Evolutionary conservation across 2,329 filamentous ascomycete species (phyloP).

Genomic region (Alternaria sp.): DNA sequence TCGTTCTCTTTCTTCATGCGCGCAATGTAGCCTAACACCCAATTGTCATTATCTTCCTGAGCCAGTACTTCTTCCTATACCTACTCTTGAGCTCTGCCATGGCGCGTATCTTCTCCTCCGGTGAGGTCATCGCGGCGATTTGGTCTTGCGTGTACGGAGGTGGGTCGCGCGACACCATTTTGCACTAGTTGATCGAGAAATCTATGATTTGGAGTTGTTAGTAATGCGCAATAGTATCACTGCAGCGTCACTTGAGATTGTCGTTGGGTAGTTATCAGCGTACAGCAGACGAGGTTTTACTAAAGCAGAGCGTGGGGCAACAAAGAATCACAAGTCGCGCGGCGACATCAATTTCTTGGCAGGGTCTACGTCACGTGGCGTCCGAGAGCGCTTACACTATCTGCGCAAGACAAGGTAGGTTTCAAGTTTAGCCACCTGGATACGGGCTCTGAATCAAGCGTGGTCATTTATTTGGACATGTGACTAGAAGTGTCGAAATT

Average conservation of each 20-base stretch:
- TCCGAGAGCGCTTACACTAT: neutral
- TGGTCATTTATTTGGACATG: neutral
- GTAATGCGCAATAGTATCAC: constrained; percentile 6
- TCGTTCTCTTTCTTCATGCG: constrained; percentile 34
- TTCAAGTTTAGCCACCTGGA: no score
- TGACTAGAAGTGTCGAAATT: neutral
- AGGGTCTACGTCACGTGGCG: constrained; percentile 14
- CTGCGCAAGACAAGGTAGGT: neutral
- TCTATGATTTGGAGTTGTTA: neutral
- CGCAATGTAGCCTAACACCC: constrained; percentile 28
- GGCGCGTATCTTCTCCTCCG: constrained; percentile 30
- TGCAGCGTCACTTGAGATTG: neutral
- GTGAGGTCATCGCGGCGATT: constrained; percentile 34
- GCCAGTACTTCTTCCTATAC: constrained; percentile 22
- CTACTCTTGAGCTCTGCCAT: constrained; percentile 39
- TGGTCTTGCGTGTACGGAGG: constrained; percentile 39
- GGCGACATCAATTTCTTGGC: constrained; percentile 9
- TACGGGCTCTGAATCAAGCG: neutral
- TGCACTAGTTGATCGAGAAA: constrained; percentile 4
- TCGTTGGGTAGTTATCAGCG: neutral
- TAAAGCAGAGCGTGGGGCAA: constrained; percentile 16
- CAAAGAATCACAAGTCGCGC: constrained; percentile 13
- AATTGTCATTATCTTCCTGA: constrained; percentile 18
- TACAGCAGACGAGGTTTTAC: constrained; percentile 3
- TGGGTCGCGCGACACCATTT: constrained; percentile 35